These are phyloP conservation scores for Xylaria sp. DNA, from an alignment of 2,329 filamentous ascomycete species.

Conservation along the genomic window DNA sequence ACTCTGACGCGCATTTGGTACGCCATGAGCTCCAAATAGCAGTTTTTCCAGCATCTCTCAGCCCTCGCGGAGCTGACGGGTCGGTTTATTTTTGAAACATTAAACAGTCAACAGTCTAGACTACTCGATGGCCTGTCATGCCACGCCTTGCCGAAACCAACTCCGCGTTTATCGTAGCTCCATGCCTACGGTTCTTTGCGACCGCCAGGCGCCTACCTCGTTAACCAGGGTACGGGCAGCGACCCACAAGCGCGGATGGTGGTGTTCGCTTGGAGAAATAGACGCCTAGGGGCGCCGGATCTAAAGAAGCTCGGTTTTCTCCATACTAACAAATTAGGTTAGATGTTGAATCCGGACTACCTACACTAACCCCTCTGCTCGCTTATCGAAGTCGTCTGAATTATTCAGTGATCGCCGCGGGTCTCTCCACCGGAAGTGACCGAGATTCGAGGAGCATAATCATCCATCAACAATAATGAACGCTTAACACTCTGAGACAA, in stretches of 20 bases:
- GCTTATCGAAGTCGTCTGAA: conserved; percentile 37
- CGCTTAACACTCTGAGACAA: conserved; percentile 2
- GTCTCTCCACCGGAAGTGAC: conserved; percentile 29
- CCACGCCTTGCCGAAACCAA: conserved; percentile 24
- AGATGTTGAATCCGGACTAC: conserved; percentile 6
- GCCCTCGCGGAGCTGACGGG: conserved; percentile 28
- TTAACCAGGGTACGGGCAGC: conserved; percentile 20
- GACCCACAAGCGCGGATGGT: conserved; percentile 33
- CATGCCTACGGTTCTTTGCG: conserved; percentile 10
- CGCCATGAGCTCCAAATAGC: conserved; percentile 32
- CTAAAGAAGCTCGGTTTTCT: conserved; percentile 15
- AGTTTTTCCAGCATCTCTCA: conserved; percentile 35
- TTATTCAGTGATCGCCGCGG: conserved; percentile 26
- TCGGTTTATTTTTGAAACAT: conserved; percentile 24
- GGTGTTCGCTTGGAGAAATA: conserved; percentile 35
- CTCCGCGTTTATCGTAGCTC: conserved; percentile 12
- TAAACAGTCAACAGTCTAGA: conserved; percentile 25
- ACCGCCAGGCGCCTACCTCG: conserved; percentile 14
- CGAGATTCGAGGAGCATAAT: conserved; percentile 25
- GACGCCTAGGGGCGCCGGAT: conserved; percentile 32
- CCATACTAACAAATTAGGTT: conserved; percentile 19
- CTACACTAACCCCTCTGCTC: conserved; percentile 26
- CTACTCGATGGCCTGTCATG: conserved; percentile 16
- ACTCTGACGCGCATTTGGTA: conserved; percentile 21
- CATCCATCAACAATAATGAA: conserved; percentile 4